Conservation (phyloP, 2,329 filamentous ascomycete species). For the Venturia effusa region DNA sequence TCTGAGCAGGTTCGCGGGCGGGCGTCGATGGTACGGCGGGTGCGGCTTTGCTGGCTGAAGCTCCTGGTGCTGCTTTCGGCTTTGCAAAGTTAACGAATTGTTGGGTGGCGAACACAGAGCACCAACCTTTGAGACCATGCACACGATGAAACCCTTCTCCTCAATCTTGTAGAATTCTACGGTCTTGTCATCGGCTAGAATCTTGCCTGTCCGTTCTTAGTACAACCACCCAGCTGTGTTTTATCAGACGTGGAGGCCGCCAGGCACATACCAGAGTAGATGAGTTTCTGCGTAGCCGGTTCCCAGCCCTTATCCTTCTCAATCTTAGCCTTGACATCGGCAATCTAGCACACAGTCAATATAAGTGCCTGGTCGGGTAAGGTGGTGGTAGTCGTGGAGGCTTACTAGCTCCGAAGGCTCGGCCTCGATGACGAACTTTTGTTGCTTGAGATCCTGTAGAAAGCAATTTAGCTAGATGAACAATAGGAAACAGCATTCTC, state of each 20-base stretch:
- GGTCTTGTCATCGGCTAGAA: conserved; percentile 93
- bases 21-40: conserved; percentile 51
- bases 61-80: conserved; percentile 56
- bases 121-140: conserved; percentile 88
- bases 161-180: conserved; percentile 97
- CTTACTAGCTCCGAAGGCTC: conserved; percentile 86
- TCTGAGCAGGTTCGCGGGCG: conserved; percentile 31
- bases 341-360: conserved; percentile 50
- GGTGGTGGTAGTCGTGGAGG: conserved; percentile 11
- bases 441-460: conserved; percentile 89
- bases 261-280: conserved; percentile 73
- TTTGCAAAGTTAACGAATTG: conserved; percentile 27
- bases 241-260: background rate
- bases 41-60: conserved; percentile 37
- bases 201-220: conserved; percentile 61
- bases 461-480: conserved; percentile 13
- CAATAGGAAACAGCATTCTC: conserved; percentile 4
- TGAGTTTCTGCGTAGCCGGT: conserved; percentile 80
- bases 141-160: conserved; percentile 98
- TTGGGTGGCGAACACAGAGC: conserved; percentile 5
- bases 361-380: background rate
- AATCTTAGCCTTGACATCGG: conserved; percentile 86
- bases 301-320: conserved; percentile 90
- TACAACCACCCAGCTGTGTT: background rate
- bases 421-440: conserved; percentile 94